Percentiles rank a stretch among this genome's conserved stretches.
These are phyloP conservation scores for Pseudohalonectria lignicola DNA, from an alignment of 2,329 filamentous ascomycete genomes.

Conservation along the genomic window DNA sequence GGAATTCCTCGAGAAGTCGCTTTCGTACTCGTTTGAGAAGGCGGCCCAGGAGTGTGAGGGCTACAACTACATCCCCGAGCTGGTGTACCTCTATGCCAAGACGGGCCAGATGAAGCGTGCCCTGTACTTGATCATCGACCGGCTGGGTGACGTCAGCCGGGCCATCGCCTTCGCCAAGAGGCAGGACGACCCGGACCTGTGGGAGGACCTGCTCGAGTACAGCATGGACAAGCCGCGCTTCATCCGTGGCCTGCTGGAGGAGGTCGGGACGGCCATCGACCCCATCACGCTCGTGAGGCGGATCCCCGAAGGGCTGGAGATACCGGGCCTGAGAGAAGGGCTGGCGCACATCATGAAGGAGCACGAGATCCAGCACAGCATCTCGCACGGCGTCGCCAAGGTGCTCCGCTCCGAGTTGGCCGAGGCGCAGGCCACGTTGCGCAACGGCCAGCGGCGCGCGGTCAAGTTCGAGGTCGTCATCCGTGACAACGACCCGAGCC, in stretches of 20 bases:
- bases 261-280: slow-evolving; percentile 88
- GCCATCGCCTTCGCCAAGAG: slow-evolving; percentile 93
- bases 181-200: slow-evolving; percentile 83
- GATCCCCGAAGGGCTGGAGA: slow-evolving; percentile 88
- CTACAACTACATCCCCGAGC: slow-evolving; percentile 73
- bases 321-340: slow-evolving; percentile 80
- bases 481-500: slow-evolving; percentile 21
- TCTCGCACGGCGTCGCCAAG: slow-evolving; percentile 78
- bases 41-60: slow-evolving; percentile 69
- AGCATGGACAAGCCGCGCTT: slow-evolving; percentile 97
- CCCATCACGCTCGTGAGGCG: slow-evolving; percentile 81
- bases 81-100: slow-evolving; percentile 93
- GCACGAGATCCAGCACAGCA: slow-evolving; percentile 89
- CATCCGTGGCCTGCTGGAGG: slow-evolving; percentile 81
- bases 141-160: slow-evolving; percentile 81
- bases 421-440: slow-evolving; percentile 67
- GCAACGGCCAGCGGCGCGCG: slow-evolving; percentile 68
- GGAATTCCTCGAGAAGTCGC: slow-evolving; percentile 76
- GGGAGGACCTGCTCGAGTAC: slow-evolving; percentile 90
- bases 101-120: slow-evolving; percentile 90
- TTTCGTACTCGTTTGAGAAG: slow-evolving; percentile 79
- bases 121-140: slow-evolving; percentile 84
- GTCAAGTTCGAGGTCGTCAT: slow-evolving; percentile 76
- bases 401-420: slow-evolving; percentile 84
- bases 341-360: slow-evolving; percentile 87